phyloP scores from a whole-genome alignment of 768 basidiomycete genomes.

The Agrocybe praecox region DNA sequence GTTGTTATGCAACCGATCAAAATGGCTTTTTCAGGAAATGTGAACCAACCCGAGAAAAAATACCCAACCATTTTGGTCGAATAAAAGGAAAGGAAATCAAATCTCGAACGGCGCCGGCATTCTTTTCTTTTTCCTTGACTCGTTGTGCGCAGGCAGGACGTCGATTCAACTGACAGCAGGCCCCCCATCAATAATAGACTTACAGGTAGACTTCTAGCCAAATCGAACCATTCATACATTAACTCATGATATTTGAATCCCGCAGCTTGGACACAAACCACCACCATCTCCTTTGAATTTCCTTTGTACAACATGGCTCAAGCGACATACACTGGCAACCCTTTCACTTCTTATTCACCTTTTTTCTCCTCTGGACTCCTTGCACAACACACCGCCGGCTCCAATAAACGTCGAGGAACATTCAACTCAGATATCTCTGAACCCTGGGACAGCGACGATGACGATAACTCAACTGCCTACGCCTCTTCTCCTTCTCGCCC shows the following conservation, averaged over 20 bases:
- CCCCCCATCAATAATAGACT: not conserved
- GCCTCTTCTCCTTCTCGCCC: constrained; percentile 5
- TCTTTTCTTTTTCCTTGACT: not conserved
- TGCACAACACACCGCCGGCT: constrained; percentile 40
- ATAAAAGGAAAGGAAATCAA: not conserved
- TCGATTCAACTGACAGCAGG: not conserved
- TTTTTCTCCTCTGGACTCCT: constrained; percentile 76
- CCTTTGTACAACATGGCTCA: constrained; percentile 7
- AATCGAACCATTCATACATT: constrained; percentile 2
- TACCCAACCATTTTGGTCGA: constrained; percentile 1
- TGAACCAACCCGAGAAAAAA: not conserved
- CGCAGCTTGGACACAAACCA: constrained; percentile 11
- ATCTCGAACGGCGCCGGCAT: not conserved
- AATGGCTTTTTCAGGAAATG: constrained; percentile 2
- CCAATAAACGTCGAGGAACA: constrained; percentile 14
- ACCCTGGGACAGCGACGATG: constrained; percentile 22
- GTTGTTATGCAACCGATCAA: constrained; percentile 21
- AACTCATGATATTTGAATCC: not conserved
- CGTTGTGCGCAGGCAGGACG: not conserved
- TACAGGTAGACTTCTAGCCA: constrained; percentile 1
- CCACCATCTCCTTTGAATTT: constrained; percentile 2
- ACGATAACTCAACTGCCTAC: constrained; percentile 1
- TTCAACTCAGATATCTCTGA: constrained; percentile 18
- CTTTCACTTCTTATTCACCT: constrained; percentile 53
- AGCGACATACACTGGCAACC: constrained; percentile 12